These are phyloP conservation scores for Vaccinium vitisidaea DNA, from an alignment of 148 eudicot species.

Conservation along the genomic window DNA sequence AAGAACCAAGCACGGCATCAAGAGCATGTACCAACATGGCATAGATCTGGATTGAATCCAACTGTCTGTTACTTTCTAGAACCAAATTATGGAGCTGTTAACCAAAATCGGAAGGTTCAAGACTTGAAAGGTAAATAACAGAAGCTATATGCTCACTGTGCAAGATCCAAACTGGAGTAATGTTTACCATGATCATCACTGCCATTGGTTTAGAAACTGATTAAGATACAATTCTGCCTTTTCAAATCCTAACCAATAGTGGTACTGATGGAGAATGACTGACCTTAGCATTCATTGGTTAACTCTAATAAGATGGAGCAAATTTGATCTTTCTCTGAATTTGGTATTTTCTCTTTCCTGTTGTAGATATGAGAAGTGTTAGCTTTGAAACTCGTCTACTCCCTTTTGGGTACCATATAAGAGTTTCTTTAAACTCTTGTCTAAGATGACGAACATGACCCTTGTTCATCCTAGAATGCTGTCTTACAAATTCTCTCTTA, in stretches of 20 bases:
- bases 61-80: neutral
- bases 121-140: constrained; percentile 9
- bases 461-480: neutral
- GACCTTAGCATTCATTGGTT: neutral
- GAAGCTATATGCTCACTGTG: neutral
- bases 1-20: neutral
- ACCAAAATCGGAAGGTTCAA: neutral
- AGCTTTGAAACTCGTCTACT: neutral
- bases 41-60: neutral
- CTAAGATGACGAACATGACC: neutral
- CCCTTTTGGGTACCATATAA: neutral
- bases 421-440: neutral
- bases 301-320: neutral
- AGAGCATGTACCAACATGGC: neutral
- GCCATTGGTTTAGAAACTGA: neutral
- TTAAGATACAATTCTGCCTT: neutral
- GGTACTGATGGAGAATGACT: neutral
- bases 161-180: neutral
- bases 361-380: neutral
- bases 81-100: neutral
- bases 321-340: neutral
- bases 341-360: neutral
- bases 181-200: neutral
- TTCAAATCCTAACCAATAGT: neutral
- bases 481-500: neutral